Evolutionary conservation across 805 yeast species (phyloP).

Genomic region (Phaffomyces antillensis): DNA sequence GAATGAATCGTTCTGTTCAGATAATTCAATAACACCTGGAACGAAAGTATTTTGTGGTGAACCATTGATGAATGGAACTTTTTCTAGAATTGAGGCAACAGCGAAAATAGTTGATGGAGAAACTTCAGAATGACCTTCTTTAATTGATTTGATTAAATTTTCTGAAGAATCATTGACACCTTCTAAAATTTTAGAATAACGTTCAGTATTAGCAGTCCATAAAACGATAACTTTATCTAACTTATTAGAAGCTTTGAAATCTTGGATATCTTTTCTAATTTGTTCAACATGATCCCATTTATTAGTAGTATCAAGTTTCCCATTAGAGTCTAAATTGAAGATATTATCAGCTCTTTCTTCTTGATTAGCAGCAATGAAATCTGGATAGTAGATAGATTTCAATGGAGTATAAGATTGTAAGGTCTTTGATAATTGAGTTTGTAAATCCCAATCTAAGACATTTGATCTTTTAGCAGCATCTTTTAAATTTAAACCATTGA

Average conservation of each 20-base stretch:
- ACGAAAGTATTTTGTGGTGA: constrained; percentile 97
- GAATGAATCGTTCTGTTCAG: constrained; percentile 65
- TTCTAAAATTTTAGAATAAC: constrained; percentile 68
- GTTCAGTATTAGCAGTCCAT: constrained; percentile 98
- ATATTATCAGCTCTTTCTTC: constrained; percentile 86
- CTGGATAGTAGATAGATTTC: constrained; percentile 89
- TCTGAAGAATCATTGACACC: constrained; percentile 90
- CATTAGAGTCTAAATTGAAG: constrained; percentile 47
- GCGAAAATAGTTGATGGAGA: constrained; percentile 94
- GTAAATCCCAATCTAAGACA: constrained; percentile 82
- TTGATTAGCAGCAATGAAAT: constrained; percentile 93
- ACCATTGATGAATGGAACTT: constrained; percentile 87
- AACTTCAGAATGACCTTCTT: constrained; percentile 72
- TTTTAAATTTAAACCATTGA: constrained; percentile 60
- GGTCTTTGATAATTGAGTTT: constrained; percentile 60
- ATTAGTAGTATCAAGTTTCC: constrained; percentile 44
- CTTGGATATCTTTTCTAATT: constrained; percentile 75
- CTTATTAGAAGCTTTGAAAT: constrained; percentile 62
- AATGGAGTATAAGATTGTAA: constrained; percentile 61
- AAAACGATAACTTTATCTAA: constrained; percentile 85
- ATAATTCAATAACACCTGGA: constrained; percentile 88
- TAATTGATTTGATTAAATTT: constrained; percentile 65
- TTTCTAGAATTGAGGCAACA: constrained; percentile 84
- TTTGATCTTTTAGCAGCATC: constrained; percentile 79
- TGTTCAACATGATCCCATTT: constrained; percentile 89